Evolutionary conservation across 2,329 filamentous ascomycete species (phyloP).

Genomic region (Bisporella sp.): DNA sequence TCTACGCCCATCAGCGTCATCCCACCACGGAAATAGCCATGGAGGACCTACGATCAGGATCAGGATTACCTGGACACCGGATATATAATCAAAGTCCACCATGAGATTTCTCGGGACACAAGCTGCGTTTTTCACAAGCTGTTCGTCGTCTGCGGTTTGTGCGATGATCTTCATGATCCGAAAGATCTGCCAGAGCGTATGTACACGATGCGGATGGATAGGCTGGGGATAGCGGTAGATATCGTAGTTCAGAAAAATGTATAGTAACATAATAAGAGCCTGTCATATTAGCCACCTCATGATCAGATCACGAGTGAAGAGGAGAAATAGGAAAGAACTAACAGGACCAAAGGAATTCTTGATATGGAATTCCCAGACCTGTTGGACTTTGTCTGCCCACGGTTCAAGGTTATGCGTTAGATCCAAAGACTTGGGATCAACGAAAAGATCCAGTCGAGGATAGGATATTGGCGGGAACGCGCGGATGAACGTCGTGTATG

Average conservation of each 20-base stretch:
- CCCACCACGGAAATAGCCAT: too few relatives aligned
- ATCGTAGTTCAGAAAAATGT: conserved; percentile 32
- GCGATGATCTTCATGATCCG: not conserved
- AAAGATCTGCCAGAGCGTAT: conserved; percentile 15
- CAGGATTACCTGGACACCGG: not conserved
- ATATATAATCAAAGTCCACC: not conserved
- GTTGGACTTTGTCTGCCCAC: too few relatives aligned
- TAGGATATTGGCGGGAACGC: not conserved
- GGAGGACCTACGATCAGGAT: not conserved
- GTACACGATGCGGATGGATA: conserved; percentile 43
- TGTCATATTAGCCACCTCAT: conserved; percentile 30
- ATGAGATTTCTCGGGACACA: not conserved
- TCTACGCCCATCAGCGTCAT: not conserved
- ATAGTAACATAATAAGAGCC: conserved; percentile 38
- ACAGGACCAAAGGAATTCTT: too few relatives aligned
- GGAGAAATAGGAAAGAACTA: too few relatives aligned
- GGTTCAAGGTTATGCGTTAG: too few relatives aligned
- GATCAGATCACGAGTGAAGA: too few relatives aligned
- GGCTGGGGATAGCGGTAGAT: conserved; percentile 43
- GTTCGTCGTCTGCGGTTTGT: not conserved
- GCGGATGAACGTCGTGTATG: conserved; percentile 11
- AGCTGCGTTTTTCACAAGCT: not conserved
- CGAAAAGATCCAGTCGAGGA: conserved; percentile 4
- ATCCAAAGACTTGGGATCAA: not conserved
- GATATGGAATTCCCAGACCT: too few relatives aligned